Evolutionary conservation across 306 rosid species (phyloP).

Genomic region (Vigna nakashimae): DNA sequence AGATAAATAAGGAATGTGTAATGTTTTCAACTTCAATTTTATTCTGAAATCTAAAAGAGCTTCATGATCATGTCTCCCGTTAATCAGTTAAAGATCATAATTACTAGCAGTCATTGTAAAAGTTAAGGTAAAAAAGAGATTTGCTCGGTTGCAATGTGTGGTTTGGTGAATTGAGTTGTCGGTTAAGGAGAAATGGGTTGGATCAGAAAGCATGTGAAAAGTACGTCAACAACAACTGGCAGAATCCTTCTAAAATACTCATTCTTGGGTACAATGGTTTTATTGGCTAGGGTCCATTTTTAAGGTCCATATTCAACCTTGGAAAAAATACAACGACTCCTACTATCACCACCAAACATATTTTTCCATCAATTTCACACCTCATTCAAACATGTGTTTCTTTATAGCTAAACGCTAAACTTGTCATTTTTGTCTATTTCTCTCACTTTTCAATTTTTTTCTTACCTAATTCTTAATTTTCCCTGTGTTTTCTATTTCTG

Average conservation of each 20-base stretch:
- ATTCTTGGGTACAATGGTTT: conserved; percentile 23
- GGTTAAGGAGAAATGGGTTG: conserved; percentile 44
- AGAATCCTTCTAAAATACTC: conserved; percentile 65
- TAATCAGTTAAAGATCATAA: too few species aligned
- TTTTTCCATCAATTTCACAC: too few species aligned
- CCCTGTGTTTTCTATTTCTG: too few species aligned
- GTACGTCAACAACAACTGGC: conserved; percentile 52
- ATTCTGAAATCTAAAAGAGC: too few species aligned
- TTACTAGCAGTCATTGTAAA: too few species aligned
- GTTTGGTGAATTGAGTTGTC: conserved; percentile 39
- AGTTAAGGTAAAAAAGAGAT: background rate
- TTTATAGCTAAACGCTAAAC: too few species aligned
- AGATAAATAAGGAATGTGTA: background rate
- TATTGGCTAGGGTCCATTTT: conserved; percentile 43
- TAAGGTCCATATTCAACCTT: conserved; percentile 25
- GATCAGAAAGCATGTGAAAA: conserved; percentile 76
- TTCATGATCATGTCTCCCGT: too few species aligned
- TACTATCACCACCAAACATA: too few species aligned
- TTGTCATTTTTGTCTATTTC: too few species aligned
- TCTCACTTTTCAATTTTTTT: too few species aligned
- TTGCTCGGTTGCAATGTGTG: conserved; percentile 43
- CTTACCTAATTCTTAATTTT: too few species aligned
- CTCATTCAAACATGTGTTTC: background rate
- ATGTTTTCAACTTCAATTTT: background rate
- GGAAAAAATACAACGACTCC: conserved; percentile 42